Evolutionary conservation across 768 basidiomycete genomes (phyloP).

Genomic region (Kwoniella sp.): DNA sequence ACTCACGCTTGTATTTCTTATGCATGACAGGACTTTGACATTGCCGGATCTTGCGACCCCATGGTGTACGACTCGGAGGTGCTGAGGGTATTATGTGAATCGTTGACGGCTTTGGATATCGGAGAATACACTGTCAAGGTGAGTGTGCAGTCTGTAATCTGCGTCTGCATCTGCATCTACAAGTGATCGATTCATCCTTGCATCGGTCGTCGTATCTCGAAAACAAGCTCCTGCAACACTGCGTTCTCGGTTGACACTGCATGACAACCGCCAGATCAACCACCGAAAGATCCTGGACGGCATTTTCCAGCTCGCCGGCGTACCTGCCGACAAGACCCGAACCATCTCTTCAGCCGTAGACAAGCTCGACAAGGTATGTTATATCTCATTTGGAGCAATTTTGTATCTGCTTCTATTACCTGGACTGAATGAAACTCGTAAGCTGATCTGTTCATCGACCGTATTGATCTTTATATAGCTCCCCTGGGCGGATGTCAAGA

Average conservation of each 20-base stretch:
- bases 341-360: slow-evolving; percentile 95
- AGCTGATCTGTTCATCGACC: neutral
- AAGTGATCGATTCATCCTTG: too few relatives aligned
- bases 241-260: neutral
- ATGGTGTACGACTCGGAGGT: slow-evolving; percentile 98
- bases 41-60: slow-evolving; percentile 85
- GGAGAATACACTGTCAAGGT: slow-evolving; percentile 95
- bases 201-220: too few relatives aligned
- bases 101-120: slow-evolving; percentile 79
- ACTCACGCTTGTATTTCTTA: too few relatives aligned
- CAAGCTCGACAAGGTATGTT: slow-evolving; percentile 88
- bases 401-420: neutral
- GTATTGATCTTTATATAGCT: slow-evolving; percentile 59
- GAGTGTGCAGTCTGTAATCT: too few relatives aligned
- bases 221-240: neutral
- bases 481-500: slow-evolving; percentile 87
- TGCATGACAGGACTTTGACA: slow-evolving; percentile 80
- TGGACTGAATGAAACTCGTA: too few relatives aligned
- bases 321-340: slow-evolving; percentile 83
- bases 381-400: neutral
- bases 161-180: too few relatives aligned
- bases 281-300: slow-evolving; percentile 97
- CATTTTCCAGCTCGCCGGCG: slow-evolving; percentile 94
- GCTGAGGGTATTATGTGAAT: slow-evolving; percentile 76
- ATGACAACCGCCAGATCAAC: slow-evolving; percentile 66